Evolutionary conservation across 2,329 filamentous ascomycete genomes (phyloP).

Genomic region (Fusarium anthophilum): DNA sequence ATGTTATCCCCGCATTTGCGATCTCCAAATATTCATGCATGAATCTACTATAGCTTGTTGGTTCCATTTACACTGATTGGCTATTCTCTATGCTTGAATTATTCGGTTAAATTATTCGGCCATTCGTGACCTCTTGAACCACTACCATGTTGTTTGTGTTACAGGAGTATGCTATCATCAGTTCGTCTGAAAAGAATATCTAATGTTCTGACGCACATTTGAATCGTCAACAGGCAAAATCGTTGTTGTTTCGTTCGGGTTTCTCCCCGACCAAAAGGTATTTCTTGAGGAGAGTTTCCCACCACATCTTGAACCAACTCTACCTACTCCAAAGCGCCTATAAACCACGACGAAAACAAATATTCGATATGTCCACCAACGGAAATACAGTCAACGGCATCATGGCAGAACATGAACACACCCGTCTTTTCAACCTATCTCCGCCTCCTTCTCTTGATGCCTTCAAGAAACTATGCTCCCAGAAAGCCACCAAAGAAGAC

Average conservation of each 20-base stretch:
- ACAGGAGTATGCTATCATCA: neutral
- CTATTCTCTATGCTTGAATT: no score
- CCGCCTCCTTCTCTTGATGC: conserved; percentile 51
- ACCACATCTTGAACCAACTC: neutral
- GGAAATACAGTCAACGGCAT: neutral
- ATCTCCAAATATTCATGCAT: neutral
- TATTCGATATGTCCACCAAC: conserved; percentile 4
- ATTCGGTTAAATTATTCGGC: conserved; percentile 15
- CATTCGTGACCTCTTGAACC: neutral
- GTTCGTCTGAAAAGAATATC: neutral
- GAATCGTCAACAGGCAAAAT: neutral
- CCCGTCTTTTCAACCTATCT: conserved; percentile 38
- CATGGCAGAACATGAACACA: conserved; percentile 11
- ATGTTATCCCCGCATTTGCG: neutral
- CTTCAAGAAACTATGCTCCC: conserved; percentile 57
- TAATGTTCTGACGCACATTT: neutral
- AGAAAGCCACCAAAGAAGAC: conserved; percentile 45
- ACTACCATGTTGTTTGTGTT: neutral
- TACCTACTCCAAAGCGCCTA: neutral
- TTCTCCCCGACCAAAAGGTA: conserved; percentile 5
- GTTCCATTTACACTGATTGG: neutral
- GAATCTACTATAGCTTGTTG: neutral
- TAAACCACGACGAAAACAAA: neutral
- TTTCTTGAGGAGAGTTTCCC: neutral
- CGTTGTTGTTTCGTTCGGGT: neutral